A percentile compares a stretch with the other conserved stretches of the same genome.
Evolutionary conservation across 805 yeast species (phyloP).

Genomic region (Teunomyces gatunensis): DNA sequence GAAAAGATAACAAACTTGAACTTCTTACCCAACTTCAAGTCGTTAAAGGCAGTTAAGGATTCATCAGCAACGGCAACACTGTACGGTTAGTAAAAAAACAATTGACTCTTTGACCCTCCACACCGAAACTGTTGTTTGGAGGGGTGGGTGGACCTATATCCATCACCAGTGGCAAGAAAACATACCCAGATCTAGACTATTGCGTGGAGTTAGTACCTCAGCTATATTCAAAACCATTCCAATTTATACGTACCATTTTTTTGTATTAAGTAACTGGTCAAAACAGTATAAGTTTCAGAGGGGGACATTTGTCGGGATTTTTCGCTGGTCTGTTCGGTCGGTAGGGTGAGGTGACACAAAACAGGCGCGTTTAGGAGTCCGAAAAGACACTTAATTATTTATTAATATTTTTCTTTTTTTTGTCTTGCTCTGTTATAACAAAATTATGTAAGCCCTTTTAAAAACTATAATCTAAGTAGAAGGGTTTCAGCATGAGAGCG

Average conservation of each 20-base stretch:
- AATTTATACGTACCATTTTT: constrained; percentile 6
- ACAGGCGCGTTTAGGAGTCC: constrained; percentile 1
- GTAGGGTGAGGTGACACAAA: constrained; percentile 4
- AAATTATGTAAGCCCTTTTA: background rate
- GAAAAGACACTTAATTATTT: background rate
- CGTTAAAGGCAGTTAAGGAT: constrained; percentile 91
- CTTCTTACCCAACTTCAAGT: constrained; percentile 90
- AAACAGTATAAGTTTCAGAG: background rate
- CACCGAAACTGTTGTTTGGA: background rate
- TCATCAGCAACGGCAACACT: constrained; percentile 64
- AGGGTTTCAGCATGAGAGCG: constrained; percentile 23
- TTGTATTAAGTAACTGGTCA: background rate
- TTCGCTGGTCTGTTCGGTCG: constrained; percentile 5
- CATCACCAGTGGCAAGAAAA: background rate
- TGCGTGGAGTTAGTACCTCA: constrained; percentile 10
- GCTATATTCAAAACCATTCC: background rate
- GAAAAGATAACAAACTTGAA: constrained; percentile 78
- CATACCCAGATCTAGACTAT: constrained; percentile 18
- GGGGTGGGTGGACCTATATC: background rate
- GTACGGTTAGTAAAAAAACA: constrained; percentile 18
- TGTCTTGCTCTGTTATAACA: background rate
- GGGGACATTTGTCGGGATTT: constrained; percentile 3
- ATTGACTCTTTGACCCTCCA: background rate
- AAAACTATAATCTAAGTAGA: constrained; percentile 18
- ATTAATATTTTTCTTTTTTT: background rate